These are phyloP conservation scores for Metschnikowia koreensis DNA, from an alignment of 805 yeast genomes.

Conservation along the genomic window DNA sequence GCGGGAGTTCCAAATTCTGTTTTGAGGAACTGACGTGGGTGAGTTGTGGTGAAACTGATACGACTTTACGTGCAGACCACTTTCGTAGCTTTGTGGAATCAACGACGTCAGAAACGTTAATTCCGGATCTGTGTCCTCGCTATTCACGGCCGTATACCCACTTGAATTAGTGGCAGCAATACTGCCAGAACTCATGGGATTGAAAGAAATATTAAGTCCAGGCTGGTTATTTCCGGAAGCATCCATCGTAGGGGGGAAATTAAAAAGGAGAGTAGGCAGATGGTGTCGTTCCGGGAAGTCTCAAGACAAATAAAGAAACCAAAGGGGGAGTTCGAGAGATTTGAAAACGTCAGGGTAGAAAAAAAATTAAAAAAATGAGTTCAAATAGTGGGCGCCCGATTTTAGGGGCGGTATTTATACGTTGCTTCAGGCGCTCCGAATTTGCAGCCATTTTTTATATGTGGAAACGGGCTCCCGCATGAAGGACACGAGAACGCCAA, in stretches of 20 bases:
- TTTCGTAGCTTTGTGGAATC: constrained; percentile 8
- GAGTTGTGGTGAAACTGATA: constrained; percentile 8
- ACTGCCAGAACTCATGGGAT: constrained; percentile 18
- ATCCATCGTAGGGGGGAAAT: constrained; percentile 3
- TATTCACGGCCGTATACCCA: constrained; percentile 14
- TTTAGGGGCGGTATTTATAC: constrained; percentile 12
- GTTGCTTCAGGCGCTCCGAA: constrained; percentile 10
- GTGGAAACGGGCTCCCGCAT: constrained; percentile 10
- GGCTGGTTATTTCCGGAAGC: constrained; percentile 14
- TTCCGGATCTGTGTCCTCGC: constrained; percentile 17
- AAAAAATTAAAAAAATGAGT: background rate
- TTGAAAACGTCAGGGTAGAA: background rate
- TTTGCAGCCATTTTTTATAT: constrained; percentile 15
- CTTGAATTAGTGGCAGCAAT: constrained; percentile 18
- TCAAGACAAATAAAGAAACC: background rate
- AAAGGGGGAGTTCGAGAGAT: background rate
- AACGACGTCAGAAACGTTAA: constrained; percentile 10
- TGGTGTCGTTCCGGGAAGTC: background rate
- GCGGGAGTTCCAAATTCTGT: constrained; percentile 10
- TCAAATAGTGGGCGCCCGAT: background rate
- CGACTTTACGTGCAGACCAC: constrained; percentile 7
- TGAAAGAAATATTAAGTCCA: constrained; percentile 14
- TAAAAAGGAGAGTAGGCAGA: background rate
- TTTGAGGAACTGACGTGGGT: constrained; percentile 5
- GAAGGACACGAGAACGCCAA: background rate